phyloP scores from a whole-genome alignment of 805 yeast genomes.

The Saccharomyces jurei region DNA sequence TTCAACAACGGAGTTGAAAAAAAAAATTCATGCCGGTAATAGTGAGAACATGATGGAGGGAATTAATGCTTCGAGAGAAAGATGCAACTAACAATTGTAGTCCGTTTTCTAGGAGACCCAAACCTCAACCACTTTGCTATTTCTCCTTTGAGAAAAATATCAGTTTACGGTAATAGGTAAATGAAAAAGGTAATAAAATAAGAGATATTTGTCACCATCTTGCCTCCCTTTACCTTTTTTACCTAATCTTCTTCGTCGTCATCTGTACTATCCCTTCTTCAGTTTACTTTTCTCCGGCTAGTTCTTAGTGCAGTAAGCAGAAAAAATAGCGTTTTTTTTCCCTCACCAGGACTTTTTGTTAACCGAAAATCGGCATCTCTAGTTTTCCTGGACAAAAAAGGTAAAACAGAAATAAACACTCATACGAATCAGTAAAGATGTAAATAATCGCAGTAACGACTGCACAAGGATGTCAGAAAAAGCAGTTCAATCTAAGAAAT shows the following conservation, averaged over 20 bases:
- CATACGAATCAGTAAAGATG: not conserved
- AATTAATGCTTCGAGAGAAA: not conserved
- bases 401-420: not conserved
- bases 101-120: not conserved
- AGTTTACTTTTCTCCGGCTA: not conserved
- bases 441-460: not conserved
- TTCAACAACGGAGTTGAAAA: not conserved
- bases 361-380: not conserved
- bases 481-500: not conserved
- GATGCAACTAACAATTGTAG: not conserved
- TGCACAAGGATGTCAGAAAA: not conserved
- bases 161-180: not conserved
- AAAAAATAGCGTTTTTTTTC: not conserved
- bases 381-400: not conserved
- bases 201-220: not conserved
- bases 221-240: not conserved
- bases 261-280: not conserved
- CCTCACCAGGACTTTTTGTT: not conserved
- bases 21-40: not conserved
- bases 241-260: not conserved
- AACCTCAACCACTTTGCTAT: not conserved
- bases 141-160: not conserved
- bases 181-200: not conserved
- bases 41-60: not conserved
- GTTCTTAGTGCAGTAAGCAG: not conserved